Base-by-base conservation (phyloP, 2,329 filamentous ascomycete genomes). In the Leptographium lundbergii region DNA sequence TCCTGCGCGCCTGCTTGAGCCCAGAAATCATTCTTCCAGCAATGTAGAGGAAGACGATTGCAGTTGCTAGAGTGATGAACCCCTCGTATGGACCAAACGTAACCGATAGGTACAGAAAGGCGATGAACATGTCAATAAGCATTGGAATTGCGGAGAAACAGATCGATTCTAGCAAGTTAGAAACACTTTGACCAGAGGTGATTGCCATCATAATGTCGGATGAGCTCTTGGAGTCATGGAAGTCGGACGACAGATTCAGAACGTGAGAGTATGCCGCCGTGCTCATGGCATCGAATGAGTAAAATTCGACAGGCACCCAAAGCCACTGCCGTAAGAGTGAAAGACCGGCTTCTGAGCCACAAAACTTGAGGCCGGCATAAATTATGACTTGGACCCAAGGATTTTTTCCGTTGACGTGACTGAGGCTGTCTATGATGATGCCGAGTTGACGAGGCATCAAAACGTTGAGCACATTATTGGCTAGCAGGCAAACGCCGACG, bases 401-500 rank as follows among this genome's bases (percentile, higher is more conserved):
- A 57, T 74, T 77, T 59, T 70, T 74, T 51, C 75, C 71, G 50
- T 78, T 75, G 42, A 67, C 69, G 10, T 76, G 74, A 34, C 77
- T 77, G 25, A 95, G 73, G 61, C 81, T 81, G 66, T 94, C 83
- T 63, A 89, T 85, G 63, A 95, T 84, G 60, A 88, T 82, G 63
- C 89, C 90, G 36, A 92, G 81, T 67, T 94, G 88, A 24, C 87
- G 81, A n/a, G 90, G 90, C 36, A 90, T 82, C 50, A 95, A 73
- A 17, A 95, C 75, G 65, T 91, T 89, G 56, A 95, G 74, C 6
- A 81, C 81, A 63, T 91, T 89, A 59, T 85, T 81, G 57, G 77
- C 74, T n/a, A 91, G 69, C 25, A 94, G 75, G 64, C 87, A 87
- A 1, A 88, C 51, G 0, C 80, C 79, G 52, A 94, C 85, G 4